phyloP scores from a whole-genome alignment of 441 rosid genomes.

The Croton laevigatus region DNA sequence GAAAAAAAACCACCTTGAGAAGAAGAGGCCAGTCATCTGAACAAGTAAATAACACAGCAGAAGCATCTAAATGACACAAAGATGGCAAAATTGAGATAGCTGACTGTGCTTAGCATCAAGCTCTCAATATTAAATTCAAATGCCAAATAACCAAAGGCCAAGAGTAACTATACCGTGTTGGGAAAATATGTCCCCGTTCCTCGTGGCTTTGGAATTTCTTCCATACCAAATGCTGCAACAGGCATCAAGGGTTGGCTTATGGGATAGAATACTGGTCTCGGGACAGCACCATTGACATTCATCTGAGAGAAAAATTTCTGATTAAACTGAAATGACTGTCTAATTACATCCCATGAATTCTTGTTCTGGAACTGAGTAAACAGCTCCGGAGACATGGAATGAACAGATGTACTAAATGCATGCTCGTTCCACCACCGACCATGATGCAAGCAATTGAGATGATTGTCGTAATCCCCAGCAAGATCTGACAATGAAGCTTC shows the following conservation, averaged over 20 bases:
- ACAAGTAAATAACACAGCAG: slow-evolving; percentile 5
- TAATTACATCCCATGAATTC: slow-evolving; percentile 58
- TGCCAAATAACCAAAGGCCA: not conserved
- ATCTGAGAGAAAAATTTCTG: slow-evolving; percentile 35
- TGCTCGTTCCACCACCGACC: slow-evolving; percentile 45
- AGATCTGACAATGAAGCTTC: slow-evolving; percentile 47
- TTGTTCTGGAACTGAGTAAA: slow-evolving; percentile 46
- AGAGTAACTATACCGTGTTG: slow-evolving; percentile 53
- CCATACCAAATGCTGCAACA: slow-evolving; percentile 45
- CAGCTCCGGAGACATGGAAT: slow-evolving; percentile 22
- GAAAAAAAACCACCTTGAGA: slow-evolving; percentile 23
- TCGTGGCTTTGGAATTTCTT: slow-evolving; percentile 64
- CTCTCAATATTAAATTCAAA: slow-evolving; percentile 6
- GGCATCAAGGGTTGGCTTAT: slow-evolving; percentile 43
- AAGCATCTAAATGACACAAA: slow-evolving; percentile 8
- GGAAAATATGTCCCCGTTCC: slow-evolving; percentile 94
- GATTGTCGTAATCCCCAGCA: slow-evolving; percentile 52
- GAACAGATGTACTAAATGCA: slow-evolving; percentile 37
- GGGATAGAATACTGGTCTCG: slow-evolving; percentile 43
- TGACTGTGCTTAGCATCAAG: not conserved
- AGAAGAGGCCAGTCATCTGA: slow-evolving; percentile 16
- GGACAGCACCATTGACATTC: slow-evolving; percentile 43
- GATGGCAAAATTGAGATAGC: not conserved
- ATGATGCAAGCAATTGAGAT: slow-evolving; percentile 37
- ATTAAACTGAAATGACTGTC: slow-evolving; percentile 44